Conservation (phyloP, 345 rosid species). For the Gossypium mustelinum region DNA sequence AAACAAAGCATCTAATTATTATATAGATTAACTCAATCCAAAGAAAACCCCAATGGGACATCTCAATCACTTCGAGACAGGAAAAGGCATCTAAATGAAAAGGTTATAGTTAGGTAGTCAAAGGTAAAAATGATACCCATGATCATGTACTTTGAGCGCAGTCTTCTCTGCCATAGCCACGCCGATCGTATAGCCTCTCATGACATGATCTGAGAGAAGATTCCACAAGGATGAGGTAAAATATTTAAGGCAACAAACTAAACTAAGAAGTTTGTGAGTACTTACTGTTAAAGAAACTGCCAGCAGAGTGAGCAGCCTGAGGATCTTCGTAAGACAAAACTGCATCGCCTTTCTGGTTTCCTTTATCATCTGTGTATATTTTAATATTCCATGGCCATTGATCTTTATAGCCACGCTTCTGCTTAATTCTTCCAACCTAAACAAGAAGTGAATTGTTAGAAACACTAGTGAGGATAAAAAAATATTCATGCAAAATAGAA, state of each 20-base stretch:
- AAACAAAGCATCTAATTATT: background rate
- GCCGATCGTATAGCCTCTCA: constrained; percentile 74
- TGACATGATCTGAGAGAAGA: constrained; percentile 59
- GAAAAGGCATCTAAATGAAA: background rate
- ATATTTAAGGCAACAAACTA: background rate
- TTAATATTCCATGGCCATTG: constrained; percentile 98
- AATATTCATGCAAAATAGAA: background rate
- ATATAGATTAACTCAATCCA: background rate
- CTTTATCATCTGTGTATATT: constrained; percentile 87
- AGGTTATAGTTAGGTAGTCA: background rate
- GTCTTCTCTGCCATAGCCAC: constrained; percentile 95
- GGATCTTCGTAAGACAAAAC: constrained; percentile 94
- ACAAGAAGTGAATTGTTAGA: background rate
- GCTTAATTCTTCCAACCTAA: constrained; percentile 95
- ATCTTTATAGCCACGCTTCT: constrained; percentile 94
- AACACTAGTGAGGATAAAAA: constrained; percentile 5
- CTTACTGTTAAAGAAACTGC: constrained; percentile 79
- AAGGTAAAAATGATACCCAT: constrained; percentile 42
- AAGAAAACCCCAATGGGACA: background rate
- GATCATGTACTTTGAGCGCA: constrained; percentile 64
- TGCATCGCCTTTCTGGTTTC: constrained; percentile 90
- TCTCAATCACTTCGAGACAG: background rate
- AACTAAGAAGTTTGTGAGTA: constrained; percentile 5
- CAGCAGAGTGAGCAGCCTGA: constrained; percentile 90
- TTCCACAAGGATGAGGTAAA: background rate